phyloP scores from a whole-genome alignment of 306 rosid genomes.

The Gastrolobium bilobum region DNA sequence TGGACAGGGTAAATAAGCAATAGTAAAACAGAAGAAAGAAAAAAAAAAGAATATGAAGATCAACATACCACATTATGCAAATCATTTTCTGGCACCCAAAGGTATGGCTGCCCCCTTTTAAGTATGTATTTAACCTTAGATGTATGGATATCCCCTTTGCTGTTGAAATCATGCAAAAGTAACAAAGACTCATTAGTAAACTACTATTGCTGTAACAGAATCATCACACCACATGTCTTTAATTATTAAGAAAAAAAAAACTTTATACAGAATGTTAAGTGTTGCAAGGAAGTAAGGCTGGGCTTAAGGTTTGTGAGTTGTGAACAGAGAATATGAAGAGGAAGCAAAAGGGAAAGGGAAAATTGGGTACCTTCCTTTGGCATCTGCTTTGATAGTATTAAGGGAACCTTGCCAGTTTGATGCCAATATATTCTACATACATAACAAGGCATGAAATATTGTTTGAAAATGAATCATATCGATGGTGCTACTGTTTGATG shows the following conservation, averaged over 20 bases:
- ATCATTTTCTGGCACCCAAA: constrained; percentile 89
- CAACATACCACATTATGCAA: constrained; percentile 84
- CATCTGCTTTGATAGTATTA: constrained; percentile 85
- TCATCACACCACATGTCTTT: neutral
- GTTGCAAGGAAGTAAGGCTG: constrained; percentile 11
- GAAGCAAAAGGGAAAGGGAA: neutral
- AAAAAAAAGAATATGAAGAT: neutral
- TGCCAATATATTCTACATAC: constrained; percentile 77
- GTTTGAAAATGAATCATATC: constrained; percentile 32
- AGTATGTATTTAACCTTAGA: constrained; percentile 83
- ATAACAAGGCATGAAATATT: constrained; percentile 29
- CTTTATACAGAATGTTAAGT: neutral
- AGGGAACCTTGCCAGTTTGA: constrained; percentile 90
- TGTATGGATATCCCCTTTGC: constrained; percentile 73
- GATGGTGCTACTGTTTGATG: neutral
- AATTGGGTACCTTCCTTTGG: constrained; percentile 81
- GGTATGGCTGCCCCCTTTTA: constrained; percentile 82
- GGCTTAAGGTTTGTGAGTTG: constrained; percentile 11
- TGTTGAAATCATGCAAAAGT: constrained; percentile 55
- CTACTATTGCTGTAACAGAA: neutral
- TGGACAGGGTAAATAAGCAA: neutral
- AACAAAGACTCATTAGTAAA: constrained; percentile 37
- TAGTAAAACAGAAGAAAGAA: neutral
- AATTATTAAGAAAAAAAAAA: neutral
- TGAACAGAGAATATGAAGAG: neutral